Base-by-base conservation (phyloP, 768 basidiomycete species). In the Boletus reticulatus region DNA sequence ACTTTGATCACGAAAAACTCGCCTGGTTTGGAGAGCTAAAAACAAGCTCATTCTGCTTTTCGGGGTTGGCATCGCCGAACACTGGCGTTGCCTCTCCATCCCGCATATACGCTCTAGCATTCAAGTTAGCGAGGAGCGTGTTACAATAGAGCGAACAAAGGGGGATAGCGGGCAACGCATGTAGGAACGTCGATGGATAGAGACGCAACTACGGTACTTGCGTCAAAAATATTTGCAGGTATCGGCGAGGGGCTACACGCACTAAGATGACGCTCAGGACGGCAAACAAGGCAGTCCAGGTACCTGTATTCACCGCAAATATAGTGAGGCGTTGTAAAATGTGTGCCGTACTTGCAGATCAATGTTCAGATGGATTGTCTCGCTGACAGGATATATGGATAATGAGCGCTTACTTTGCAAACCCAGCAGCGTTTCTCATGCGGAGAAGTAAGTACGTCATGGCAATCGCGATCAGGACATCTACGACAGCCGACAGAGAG, bases 261-360 rank as follows among this genome's bases (percentile, higher is more conserved):
- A 63, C 62, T 20, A 62, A 19, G 24, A 55, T 48, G 11, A 37
- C 4, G 2, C 34, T 5, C 17, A 58, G 7, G n/a, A 53, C 12
- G 8, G 76, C 70, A 6, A 64, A 68, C 0, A 79, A 77, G 54
- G 85, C 83, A 16, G 82, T 75, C 16, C 78, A 79, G 16, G 83
- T 76, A 0, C 80, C 74, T 1, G 42, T 56, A 7, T 62, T 62
- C 13, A 65, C 52, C 0, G 55, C 38, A 20, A 57, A 63, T 6
- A 66, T 27, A 4, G 24, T 46, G 14, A 66, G 43, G 12, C 52
- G 52, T 43, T 55, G 55, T n/a, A 63, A 43, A 6, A 41, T 16
- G 20, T 49, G 34, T 11, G 19, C 6, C 8, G 52, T 59, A 1
- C 63, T 65, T 48, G 48, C 6, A 14, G 8, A 20, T 11, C 19